Conservation (phyloP, 169 alveolate species). For the Eimeria acervulina region DNA sequence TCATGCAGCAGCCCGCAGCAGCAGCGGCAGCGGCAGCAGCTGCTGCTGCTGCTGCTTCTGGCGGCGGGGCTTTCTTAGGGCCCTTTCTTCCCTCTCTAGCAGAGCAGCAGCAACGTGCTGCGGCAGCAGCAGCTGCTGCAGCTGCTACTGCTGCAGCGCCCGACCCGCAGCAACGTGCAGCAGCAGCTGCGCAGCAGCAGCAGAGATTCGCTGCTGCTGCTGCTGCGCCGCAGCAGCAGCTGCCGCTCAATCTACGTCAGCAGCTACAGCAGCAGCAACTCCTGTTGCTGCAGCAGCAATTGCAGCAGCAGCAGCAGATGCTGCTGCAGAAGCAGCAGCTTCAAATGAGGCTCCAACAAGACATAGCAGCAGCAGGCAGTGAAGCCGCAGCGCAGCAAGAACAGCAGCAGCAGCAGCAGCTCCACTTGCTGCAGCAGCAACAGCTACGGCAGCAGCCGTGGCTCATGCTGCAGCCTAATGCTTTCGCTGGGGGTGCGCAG, state of each 20-base stretch:
- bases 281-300: conserved; percentile 20
- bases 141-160: conserved; percentile 49
- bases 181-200: conserved; percentile 49
- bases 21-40: conserved; percentile 42
- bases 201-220: neutral
- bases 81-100: conserved; percentile 24
- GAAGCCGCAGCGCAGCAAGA: neutral
- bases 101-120: conserved; percentile 42
- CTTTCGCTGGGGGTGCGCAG: neutral
- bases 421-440: conserved; percentile 34
- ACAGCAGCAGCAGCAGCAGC: conserved; percentile 48
- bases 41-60: conserved; percentile 63
- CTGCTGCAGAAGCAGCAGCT: conserved; percentile 40
- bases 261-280: conserved; percentile 52
- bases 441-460: conserved; percentile 46
- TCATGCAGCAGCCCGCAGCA: conserved; percentile 23
- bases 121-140: conserved; percentile 52
- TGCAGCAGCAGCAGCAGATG: conserved; percentile 16
- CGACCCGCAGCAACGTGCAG: conserved; percentile 33
- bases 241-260: neutral
- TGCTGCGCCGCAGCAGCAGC: conserved; percentile 41
- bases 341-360: neutral
- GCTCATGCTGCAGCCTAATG: neutral
- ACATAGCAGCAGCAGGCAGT: neutral
- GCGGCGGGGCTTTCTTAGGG: conserved; percentile 19